Base-by-base conservation (phyloP, 2,329 filamentous ascomycete species). In the Eurotiales sp. region DNA sequence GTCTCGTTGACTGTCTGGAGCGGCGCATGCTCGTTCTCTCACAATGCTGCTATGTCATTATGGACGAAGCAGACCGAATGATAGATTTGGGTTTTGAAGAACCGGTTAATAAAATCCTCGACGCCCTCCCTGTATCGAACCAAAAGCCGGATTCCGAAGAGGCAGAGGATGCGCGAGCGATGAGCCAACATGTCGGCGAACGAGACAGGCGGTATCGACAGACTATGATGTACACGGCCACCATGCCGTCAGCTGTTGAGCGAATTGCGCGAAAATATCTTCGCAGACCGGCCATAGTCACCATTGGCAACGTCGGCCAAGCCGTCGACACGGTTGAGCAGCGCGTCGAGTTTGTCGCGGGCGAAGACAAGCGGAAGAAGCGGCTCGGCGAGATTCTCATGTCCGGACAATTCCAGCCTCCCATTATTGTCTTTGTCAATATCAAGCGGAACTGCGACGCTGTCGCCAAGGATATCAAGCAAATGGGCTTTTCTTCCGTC, bases 151-250 rank as follows among this genome's bases (percentile, higher is more conserved):
- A 99, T 69, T 87, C 83, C 0, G 92, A 97, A 11, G 89, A 88
- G 48, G 93, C 93, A 5, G 93, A 99, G 69, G 82, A 97, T 64
- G 78, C 88, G 0, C 77, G 81, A 51, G 83, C 86, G n/a, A 97
- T 97, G 92, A 86, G 84, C 61, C 80, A 83, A 52, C 87, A 87
- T 61, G 74, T 95, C 1, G 85, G 85, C 48, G 83, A 83, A 15
- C 83, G 84, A 59, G 86, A 90, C 62, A 48, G 34, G 8, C 81
- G 87, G 19, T 97, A 97, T 74, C 80, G 93, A 53, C 92, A 99
- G 71, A 99, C 93, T 0, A 99, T 99, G 93, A 99, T 99, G 93
- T 99, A 97, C 82, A 97, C 93, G 58, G 93, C 93, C 48, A 99
- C 93, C 23, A 99, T 99, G 93, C 91, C 93, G 1, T 75, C 88